Evolutionary conservation across 768 basidiomycete species (phyloP).

Genomic region (Chiua virens): DNA sequence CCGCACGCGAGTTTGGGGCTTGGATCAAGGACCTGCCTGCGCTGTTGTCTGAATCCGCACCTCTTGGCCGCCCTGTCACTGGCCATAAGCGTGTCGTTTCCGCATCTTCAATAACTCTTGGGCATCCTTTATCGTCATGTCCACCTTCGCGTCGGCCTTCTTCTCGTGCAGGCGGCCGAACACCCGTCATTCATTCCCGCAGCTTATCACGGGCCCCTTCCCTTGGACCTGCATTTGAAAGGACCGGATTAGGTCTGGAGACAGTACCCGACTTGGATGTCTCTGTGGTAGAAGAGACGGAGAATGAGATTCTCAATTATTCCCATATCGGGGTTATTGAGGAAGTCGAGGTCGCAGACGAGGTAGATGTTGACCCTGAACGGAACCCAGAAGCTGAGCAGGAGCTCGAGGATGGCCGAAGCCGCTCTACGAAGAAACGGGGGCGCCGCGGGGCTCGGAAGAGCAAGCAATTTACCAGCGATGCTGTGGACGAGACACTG

Average conservation of each 20-base stretch:
- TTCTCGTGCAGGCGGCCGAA: conserved; percentile 60
- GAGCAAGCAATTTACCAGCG: conserved; percentile 46
- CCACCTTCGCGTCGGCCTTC: conserved; percentile 72
- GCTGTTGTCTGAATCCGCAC: conserved; percentile 51
- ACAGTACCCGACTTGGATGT: conserved; percentile 53
- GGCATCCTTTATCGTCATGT: conserved; percentile 61
- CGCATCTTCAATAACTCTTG: conserved; percentile 55
- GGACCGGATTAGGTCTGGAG: conserved; percentile 42
- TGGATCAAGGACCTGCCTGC: conserved; percentile 86
- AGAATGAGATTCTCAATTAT: conserved; percentile 30
- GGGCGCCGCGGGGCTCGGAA: conserved; percentile 85
- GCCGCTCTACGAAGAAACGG: conserved; percentile 71
- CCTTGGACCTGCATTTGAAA: conserved; percentile 46
- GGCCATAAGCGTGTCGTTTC: conserved; percentile 60
- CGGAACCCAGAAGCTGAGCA: conserved; percentile 20
- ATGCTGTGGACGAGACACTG: conserved; percentile 53
- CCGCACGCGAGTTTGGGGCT: conserved; percentile 78
- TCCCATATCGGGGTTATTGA: conserved; percentile 34
- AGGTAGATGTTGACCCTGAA: conserved; percentile 27
- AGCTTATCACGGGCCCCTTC: conserved; percentile 66
- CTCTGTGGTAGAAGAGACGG: conserved; percentile 41
- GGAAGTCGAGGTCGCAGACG: conserved; percentile 37
- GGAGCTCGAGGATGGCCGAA: conserved; percentile 36
- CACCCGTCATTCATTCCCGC: conserved; percentile 53
- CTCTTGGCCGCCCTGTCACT: conserved; percentile 27